These are phyloP conservation scores for Apiotrichum sp. DNA, from an alignment of 1,284 basidiomycete genomes.

Conservation along the genomic window DNA sequence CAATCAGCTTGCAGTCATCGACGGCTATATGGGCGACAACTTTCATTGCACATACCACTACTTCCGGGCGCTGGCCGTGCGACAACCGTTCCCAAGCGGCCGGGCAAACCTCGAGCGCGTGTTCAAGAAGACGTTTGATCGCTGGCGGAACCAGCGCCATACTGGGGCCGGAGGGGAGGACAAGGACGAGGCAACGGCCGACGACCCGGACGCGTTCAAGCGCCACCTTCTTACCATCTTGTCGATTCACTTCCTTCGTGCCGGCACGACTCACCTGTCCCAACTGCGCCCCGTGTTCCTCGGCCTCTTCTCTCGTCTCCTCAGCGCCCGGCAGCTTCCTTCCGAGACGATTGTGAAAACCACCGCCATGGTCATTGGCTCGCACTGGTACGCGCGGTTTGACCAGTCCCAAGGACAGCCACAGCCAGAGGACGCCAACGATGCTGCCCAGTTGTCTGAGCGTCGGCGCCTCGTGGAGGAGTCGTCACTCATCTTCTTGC, in stretches of 20 bases:
- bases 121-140: slow-evolving; percentile 61
- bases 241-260: slow-evolving; percentile 37
- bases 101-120: slow-evolving; percentile 74
- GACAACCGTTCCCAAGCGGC: slow-evolving; percentile 78
- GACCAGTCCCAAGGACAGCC: slow-evolving; percentile 17
- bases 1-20: slow-evolving; percentile 90
- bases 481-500: slow-evolving; percentile 64
- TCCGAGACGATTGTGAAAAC: slow-evolving; percentile 69
- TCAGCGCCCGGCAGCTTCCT: slow-evolving; percentile 65
- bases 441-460: slow-evolving; percentile 14
- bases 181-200: slow-evolving; percentile 27
- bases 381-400: slow-evolving; percentile 74
- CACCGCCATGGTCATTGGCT: slow-evolving; percentile 67
- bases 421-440: slow-evolving; percentile 19
- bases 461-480: slow-evolving; percentile 54
- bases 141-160: slow-evolving; percentile 36
- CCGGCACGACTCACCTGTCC: slow-evolving; percentile 24
- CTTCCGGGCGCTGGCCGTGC: slow-evolving; percentile 83
- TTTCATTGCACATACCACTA: slow-evolving; percentile 78
- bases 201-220: slow-evolving; percentile 60
- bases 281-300: slow-evolving; percentile 18
- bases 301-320: slow-evolving; percentile 44
- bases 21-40: slow-evolving; percentile 74
- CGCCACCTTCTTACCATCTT: slow-evolving; percentile 63
- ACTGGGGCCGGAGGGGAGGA: slow-evolving; percentile 29